Conservation (phyloP, 495 filamentous ascomycete species). For the Recurvomyces mirabilis region DNA sequence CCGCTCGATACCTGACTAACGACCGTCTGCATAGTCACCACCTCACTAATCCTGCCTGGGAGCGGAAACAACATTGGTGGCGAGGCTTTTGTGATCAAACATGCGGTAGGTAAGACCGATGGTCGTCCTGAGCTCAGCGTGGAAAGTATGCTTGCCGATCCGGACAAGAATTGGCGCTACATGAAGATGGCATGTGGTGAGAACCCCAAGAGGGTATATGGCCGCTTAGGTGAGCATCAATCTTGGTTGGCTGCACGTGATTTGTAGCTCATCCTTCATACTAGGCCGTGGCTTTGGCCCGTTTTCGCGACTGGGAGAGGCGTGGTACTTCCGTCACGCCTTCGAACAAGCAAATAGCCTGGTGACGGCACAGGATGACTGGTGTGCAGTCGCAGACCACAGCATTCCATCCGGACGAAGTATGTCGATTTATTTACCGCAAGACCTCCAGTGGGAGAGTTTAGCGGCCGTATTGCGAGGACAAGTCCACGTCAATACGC, state of each 20-base stretch:
- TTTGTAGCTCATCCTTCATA: no score
- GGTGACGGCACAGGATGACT: slow-evolving; percentile 45
- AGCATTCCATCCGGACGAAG: slow-evolving; percentile 23
- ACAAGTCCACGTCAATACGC: slow-evolving; percentile 51
- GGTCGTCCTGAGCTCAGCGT: slow-evolving; percentile 39
- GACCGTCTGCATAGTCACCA: no score
- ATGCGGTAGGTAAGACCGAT: slow-evolving; percentile 25
- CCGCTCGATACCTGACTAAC: no score
- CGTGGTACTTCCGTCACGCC: slow-evolving; percentile 52
- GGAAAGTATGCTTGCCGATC: slow-evolving; percentile 40
- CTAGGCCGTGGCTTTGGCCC: slow-evolving; percentile 22
- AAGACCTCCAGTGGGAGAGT: slow-evolving; percentile 48
- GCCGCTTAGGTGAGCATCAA: no score
- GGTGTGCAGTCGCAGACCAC: slow-evolving; percentile 45
- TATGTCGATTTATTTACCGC: slow-evolving; percentile 33
- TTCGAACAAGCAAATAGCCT: slow-evolving; percentile 46
- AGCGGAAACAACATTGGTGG: slow-evolving; percentile 58
- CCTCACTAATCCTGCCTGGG: slow-evolving; percentile 53
- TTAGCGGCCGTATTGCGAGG: slow-evolving; percentile 47
- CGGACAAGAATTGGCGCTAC: slow-evolving; percentile 37
- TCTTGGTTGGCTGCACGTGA: no score
- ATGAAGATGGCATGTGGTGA: slow-evolving; percentile 67
- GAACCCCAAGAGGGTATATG: slow-evolving; percentile 32
- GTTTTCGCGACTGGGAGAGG: slow-evolving; percentile 42
- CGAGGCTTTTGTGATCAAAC: slow-evolving; percentile 53